Evolutionary conservation across 306 rosid genomes (phyloP), one percentile per base, ranked within the genome.

Genomic region (Boehmeria nivea): DNA sequence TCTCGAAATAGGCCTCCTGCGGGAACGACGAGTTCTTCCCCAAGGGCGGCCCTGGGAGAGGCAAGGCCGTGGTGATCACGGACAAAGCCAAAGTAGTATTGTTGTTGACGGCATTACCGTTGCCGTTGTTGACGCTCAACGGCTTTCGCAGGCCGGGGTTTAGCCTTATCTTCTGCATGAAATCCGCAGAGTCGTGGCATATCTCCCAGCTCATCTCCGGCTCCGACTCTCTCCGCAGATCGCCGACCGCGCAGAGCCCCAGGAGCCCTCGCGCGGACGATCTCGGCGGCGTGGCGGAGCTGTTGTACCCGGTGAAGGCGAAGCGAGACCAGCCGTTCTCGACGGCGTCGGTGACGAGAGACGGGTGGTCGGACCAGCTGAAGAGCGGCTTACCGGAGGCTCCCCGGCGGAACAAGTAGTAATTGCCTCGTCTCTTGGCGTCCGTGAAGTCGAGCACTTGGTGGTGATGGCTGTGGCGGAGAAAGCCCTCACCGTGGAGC

Each of bases 241-340:
- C 89, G n/a, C 71, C 78, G 20, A 54, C 69, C 1, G 67, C 64
- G 62, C 90, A 83, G 34, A 72, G 48, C 50, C 89, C 89, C 56
- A 87, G 38, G 7, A 91, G 55, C 33, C 74, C 36, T 11, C 45
- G 63, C 46, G 54, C 8, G 9, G 54, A 50, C 9, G 90, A 75
- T 62, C 75, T 73, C 45, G 82, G 72, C 3, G 86, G 63, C 33
- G 81, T 62, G 24, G 80, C 70, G 16, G n/a, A 14, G 45, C 8
- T 11, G 17, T 5, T 65, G 60, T 33, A 47, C 11, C 21, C 70
- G 0, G 67, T 52, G 66, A 93, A 93, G 66, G 78, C 89, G 65
- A 87, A 93, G 66, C 85, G 81, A 2, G 94, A 83, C 99, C 96
- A 93, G 1, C 96, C 99, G 52, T 87, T 79, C 64, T 93, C 96